Evolutionary conservation across 23 red algal genomes (phyloP).

Genomic region (Gracilaria domingensis): DNA sequence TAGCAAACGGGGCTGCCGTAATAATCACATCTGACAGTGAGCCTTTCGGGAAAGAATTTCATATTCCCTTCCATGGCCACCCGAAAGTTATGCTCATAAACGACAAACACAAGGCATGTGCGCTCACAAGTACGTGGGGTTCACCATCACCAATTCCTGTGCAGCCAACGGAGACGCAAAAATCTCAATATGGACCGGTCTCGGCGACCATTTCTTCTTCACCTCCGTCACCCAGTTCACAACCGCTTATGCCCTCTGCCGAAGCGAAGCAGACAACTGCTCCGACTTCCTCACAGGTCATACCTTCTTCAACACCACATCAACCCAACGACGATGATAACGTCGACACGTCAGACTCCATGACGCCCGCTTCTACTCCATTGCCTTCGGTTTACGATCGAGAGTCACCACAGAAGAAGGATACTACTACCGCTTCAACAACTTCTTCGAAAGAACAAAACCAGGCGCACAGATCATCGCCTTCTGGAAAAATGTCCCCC

Average conservation of each 20-base stretch:
- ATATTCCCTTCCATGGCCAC: constrained; percentile 40
- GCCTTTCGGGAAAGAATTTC: constrained; percentile 39
- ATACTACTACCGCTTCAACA: not conserved
- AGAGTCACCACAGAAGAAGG: not conserved
- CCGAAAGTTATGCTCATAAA: constrained; percentile 46
- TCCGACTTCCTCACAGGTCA: not conserved
- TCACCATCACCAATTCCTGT: constrained; percentile 13
- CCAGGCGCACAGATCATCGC: not conserved
- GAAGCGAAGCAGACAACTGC: not conserved
- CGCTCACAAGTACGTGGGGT: constrained; percentile 40
- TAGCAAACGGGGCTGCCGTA: constrained; percentile 7
- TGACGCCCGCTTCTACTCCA: not conserved
- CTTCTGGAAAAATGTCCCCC: not conserved
- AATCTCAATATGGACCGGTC: not conserved
- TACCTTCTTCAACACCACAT: not conserved
- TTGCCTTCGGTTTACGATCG: not conserved
- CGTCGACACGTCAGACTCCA: not conserved
- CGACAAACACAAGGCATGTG: constrained; percentile 40
- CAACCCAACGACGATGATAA: not conserved
- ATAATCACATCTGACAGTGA: constrained; percentile 61
- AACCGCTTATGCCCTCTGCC: not conserved
- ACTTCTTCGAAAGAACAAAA: not conserved
- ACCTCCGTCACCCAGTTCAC: not conserved
- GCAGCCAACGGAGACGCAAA: not conserved
- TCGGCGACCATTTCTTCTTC: not conserved